These are phyloP conservation scores for Wickerhamiella occidentalis DNA, from an alignment of 805 yeast species.

Conservation along the genomic window DNA sequence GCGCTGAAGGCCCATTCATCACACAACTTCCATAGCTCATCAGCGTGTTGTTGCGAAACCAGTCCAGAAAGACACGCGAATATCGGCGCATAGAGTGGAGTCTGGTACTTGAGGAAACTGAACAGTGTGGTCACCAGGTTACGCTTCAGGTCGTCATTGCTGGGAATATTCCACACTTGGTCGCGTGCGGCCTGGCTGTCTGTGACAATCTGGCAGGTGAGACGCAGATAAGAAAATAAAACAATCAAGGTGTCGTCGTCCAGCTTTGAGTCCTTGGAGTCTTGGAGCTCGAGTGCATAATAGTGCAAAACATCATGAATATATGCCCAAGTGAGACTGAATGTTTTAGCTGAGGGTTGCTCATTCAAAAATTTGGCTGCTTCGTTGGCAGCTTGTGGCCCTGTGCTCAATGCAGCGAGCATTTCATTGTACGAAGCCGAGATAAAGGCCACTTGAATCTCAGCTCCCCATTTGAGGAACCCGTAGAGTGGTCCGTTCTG, in stretches of 20 bases:
- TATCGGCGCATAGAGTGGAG: slow-evolving; percentile 12
- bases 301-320: slow-evolving; percentile 43
- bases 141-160: slow-evolving; percentile 1
- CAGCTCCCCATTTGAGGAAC: slow-evolving; percentile 79
- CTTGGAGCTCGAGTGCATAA: slow-evolving; percentile 27
- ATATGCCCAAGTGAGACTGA: slow-evolving; percentile 35
- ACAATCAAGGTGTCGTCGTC: slow-evolving; percentile 72
- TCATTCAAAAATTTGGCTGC: slow-evolving; percentile 17
- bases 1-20: slow-evolving; percentile 55
- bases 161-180: slow-evolving; percentile 20
- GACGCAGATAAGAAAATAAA: slow-evolving; percentile 58
- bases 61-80: slow-evolving; percentile 29
- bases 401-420: slow-evolving; percentile 60
- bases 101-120: slow-evolving; percentile 9
- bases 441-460: slow-evolving; percentile 58
- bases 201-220: slow-evolving; percentile 43
- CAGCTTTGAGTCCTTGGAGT: slow-evolving; percentile 39
- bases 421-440: slow-evolving; percentile 71
- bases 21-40: slow-evolving; percentile 49
- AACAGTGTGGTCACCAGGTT: slow-evolving; percentile 9
- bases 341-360: slow-evolving; percentile 6
- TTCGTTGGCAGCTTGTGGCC: slow-evolving; percentile 40
- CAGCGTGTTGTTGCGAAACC: slow-evolving; percentile 33
- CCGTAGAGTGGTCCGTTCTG: slow-evolving; percentile 58
- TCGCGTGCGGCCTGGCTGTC: slow-evolving; percentile 30